Percentiles rank a stretch among this genome's conserved stretches.
These are phyloP conservation scores for Neopestalotiopsis sp. DNA, from an alignment of 2,329 filamentous ascomycete genomes.

Conservation along the genomic window DNA sequence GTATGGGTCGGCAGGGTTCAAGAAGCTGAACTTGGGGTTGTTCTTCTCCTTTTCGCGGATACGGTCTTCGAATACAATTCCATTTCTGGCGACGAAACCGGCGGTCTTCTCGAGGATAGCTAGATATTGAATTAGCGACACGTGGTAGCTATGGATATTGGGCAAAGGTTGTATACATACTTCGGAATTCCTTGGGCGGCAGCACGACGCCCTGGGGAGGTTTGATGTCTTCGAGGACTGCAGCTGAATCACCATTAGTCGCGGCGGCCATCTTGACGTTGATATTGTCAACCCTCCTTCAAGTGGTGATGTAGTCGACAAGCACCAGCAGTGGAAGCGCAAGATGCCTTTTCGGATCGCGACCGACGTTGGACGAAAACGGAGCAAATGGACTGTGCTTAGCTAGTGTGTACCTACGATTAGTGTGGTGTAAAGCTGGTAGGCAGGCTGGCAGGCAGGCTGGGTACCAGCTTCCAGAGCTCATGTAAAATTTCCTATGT, in stretches of 20 bases:
- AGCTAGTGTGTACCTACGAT: background rate
- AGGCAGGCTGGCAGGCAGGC: background rate
- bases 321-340: background rate
- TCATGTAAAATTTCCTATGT: constrained; percentile 3
- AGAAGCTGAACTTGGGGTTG: constrained; percentile 91
- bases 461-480: background rate
- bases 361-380: constrained; percentile 3
- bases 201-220: constrained; percentile 84
- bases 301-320: constrained; percentile 13
- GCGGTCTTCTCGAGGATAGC: constrained; percentile 88
- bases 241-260: constrained; percentile 58
- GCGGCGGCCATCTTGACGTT: constrained; percentile 42
- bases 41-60: constrained; percentile 83
- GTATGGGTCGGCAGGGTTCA: constrained; percentile 82
- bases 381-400: background rate
- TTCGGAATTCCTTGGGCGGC: constrained; percentile 86
- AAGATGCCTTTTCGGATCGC: constrained; percentile 6
- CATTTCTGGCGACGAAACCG: constrained; percentile 80
- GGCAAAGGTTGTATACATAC: constrained; percentile 32
- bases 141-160: background rate
- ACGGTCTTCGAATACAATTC: constrained; percentile 75
- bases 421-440: background rate
- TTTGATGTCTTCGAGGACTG: constrained; percentile 70
- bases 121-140: constrained; percentile 39
- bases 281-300: constrained; percentile 26